phyloP scores from a whole-genome alignment of 106 monocot genomes.

The Iris macrosiphon region DNA sequence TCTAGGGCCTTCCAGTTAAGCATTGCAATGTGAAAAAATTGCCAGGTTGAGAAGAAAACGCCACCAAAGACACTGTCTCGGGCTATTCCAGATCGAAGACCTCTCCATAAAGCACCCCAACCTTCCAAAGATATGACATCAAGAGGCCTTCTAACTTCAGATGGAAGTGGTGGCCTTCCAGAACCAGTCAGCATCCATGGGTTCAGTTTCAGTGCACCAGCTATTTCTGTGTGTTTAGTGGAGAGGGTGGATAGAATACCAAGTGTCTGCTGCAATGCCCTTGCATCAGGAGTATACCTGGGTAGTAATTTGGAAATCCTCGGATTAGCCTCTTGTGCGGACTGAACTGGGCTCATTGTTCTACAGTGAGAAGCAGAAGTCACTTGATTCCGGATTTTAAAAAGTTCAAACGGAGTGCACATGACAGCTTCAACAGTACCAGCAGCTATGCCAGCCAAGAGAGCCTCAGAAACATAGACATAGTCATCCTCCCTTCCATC shows the following conservation, averaged over 20 bases:
- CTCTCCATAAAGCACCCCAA: conserved; percentile 72
- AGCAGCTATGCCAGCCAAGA: conserved; percentile 77
- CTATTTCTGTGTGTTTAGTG: conserved; percentile 33
- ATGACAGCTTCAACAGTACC: conserved; percentile 61
- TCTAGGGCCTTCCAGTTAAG: conserved; percentile 80
- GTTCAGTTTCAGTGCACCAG: conserved; percentile 49
- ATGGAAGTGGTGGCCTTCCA: conserved; percentile 76
- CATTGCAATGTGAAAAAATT: conserved; percentile 79
- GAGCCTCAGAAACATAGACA: conserved; percentile 79
- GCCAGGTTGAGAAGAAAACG: conserved; percentile 91
- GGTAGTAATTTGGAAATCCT: conserved; percentile 54
- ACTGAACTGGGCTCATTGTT: conserved; percentile 12
- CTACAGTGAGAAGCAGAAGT: conserved; percentile 34
- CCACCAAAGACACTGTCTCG: conserved; percentile 86
- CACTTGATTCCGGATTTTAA: conserved; percentile 74
- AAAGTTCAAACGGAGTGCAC: conserved; percentile 85
- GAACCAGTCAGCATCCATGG: conserved; percentile 99
- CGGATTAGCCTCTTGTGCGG: conserved; percentile 17
- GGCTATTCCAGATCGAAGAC: conserved; percentile 68
- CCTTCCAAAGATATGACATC: conserved; percentile 73
- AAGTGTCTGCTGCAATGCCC: conserved; percentile 45
- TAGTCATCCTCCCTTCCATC: conserved; percentile 96
- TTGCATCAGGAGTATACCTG: conserved; percentile 51
- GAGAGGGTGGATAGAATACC: conserved; percentile 57
- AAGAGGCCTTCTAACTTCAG: conserved; percentile 52